Conservation (phyloP, 2,329 filamentous ascomycete genomes). For the Fusarium bactridioides region DNA sequence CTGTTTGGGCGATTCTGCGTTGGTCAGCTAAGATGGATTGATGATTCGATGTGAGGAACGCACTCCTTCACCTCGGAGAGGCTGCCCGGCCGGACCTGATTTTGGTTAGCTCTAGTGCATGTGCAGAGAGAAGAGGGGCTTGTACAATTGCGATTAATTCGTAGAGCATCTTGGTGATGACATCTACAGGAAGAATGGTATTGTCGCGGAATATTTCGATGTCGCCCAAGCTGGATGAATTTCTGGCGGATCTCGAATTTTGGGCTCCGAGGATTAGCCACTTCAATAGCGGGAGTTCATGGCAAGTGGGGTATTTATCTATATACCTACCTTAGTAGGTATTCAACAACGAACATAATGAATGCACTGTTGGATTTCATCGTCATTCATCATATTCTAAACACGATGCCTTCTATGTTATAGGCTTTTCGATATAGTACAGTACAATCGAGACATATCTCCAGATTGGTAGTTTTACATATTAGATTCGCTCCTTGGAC, state of each 20-base stretch:
- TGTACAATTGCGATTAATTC: conserved; percentile 94
- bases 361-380: background rate
- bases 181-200: conserved; percentile 38
- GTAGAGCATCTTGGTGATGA: conserved; percentile 80
- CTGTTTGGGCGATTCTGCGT: conserved; percentile 82
- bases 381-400: conserved; percentile 11
- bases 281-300: conserved; percentile 9
- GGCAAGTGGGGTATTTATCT: conserved; percentile 11
- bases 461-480: background rate
- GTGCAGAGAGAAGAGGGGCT: conserved; percentile 28
- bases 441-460: conserved; percentile 1
- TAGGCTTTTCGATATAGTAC: background rate
- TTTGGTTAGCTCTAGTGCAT: conserved; percentile 4
- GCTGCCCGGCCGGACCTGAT: conserved; percentile 88
- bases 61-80: conserved; percentile 96
- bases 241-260: conserved; percentile 42
- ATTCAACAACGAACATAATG: background rate
- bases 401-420: conserved; percentile 22
- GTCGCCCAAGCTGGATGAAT: conserved; percentile 24
- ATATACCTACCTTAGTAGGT: too few species aligned
- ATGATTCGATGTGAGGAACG: conserved; percentile 43
- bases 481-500: conserved; percentile 57
- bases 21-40: conserved; percentile 15
- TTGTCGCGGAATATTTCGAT: conserved; percentile 26
- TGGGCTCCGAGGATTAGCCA: conserved; percentile 45